These are phyloP conservation scores for Diplosphaera chodatii DNA, from an alignment of 139 green algal species.

Conservation along the genomic window DNA sequence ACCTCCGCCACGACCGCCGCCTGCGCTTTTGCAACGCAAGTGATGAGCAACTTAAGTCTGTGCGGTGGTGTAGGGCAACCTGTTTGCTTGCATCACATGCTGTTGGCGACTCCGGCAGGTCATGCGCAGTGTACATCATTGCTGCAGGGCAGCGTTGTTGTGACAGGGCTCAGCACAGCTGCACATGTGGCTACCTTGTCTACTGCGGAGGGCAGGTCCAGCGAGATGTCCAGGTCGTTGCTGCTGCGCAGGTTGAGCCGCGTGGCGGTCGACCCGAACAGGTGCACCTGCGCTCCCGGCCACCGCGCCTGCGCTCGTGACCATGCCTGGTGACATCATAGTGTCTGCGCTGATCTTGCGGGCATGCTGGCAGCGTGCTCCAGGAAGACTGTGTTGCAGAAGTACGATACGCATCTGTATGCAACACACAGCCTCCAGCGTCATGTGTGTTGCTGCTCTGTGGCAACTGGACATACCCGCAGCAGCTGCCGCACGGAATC, in stretches of 20 bases:
- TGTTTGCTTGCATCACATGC: background rate
- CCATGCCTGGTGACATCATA: too few species aligned
- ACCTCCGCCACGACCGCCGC: conserved; percentile 48
- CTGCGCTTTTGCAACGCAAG: too few species aligned
- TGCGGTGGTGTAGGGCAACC: too few species aligned
- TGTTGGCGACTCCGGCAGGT: too few species aligned
- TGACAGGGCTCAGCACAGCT: too few species aligned
- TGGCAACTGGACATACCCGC: background rate
- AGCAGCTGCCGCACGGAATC: conserved; percentile 16
- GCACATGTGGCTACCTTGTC: too few species aligned
- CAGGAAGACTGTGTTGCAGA: too few species aligned
- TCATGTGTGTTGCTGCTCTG: background rate
- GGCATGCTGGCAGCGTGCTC: background rate
- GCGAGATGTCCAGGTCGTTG: conserved; percentile 76
- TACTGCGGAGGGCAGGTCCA: conserved; percentile 40
- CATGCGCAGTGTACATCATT: too few species aligned
- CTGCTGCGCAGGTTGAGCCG: conserved; percentile 53
- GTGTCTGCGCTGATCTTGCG: background rate
- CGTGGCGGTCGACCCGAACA: conserved; percentile 69
- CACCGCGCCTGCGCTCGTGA: conserved; percentile 39
- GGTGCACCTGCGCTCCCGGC: conserved; percentile 36
- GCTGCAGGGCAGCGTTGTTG: too few species aligned
- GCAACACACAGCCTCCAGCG: too few species aligned
- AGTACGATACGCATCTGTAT: too few species aligned
- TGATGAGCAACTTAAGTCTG: too few species aligned